Evolutionary conservation across 2,329 filamentous ascomycete species (phyloP), one percentile per base, ranked within the genome.

Genomic region (Colletotrichum sp.): DNA sequence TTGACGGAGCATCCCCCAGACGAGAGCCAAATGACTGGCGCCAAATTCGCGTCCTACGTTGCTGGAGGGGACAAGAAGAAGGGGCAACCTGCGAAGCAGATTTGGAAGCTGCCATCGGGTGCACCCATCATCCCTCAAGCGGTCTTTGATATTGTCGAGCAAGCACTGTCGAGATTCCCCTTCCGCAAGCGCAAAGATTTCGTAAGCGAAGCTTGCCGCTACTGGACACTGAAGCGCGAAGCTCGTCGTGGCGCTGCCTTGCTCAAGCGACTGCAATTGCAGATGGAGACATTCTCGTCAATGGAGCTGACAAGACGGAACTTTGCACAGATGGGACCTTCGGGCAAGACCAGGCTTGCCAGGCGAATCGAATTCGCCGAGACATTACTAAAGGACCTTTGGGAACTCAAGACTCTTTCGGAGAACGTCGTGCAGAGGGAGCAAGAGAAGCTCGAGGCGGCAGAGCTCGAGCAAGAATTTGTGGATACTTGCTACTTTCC

Each of bases 221-320:
- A 99, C 85, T 99, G 97, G 97, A 99, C 97, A 0, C 86, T 99
- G 78, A 99, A 99, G 87, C 92, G 97, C 72, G 97, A 99, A 84
- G 95, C 96, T 77, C 93, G 97, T 39, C 91, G 97, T 75, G 97
- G 97, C 63, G 97, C 97, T 34, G 95, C 97, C 6, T 89, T 99
- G 71, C 90, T 99, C 76, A 99, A 99, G 86, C 93, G 97, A 44
- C 89, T 99, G 24, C 97, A 99, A 83, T 87, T 99, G 73, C 96
- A 98, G 84, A 94, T 98, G 90, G 96, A 99, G 84, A 95, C 95
- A 0, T 99, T 99, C 84, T 96, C 96, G 8, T 98, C 96, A 1
- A 98, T 98, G 94, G 97, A 99, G 85, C 93, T 99, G 79, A 98
- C 97, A 3, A 92, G 97, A 68, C 94, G 97, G 75, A 96, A 99